Base-by-base conservation (phyloP, 176 grass and related monocot species). In the Triticum urartu region DNA sequence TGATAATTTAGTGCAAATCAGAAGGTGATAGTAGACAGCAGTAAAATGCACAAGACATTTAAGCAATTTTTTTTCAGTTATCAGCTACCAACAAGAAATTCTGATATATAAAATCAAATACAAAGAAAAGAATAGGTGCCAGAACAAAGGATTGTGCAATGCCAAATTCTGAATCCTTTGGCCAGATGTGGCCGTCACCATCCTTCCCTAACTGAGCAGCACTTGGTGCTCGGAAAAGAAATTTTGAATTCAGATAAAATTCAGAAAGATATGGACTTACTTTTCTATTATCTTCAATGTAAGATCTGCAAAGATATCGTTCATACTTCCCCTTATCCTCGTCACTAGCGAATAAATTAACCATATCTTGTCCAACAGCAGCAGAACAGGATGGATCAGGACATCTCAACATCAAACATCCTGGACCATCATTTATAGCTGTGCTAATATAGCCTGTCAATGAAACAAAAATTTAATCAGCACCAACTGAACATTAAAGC, bases 211-310 rank as follows among this genome's bases (percentile, higher is more conserved):
- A 58, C 54, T 59, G 56, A 21, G 56, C 18, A 59, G 56, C 56
- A 59, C 56, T 21, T 59, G 56, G 18, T 59, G 56, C 20, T 59
- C 56, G 56, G 56, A 9, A 59, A 59, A 21, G 56, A 59, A 59
- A 59, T 21, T 59, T 9, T 8, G 56, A 21, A 59, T 59, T 59
- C 18, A n/a, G 56, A 59, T 59, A 59, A 21, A 59, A 59, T 21
- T 59, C 56, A 59, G 18, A 59, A 56, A 22, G 36, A 58, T 18
- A 76, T 61, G 21, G 26, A 40, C 70, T 64, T 86, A 99, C 97
- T 94, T 99, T 99, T 87, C 94, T 92, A 88, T 99, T 99, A 91
- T 99, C 97, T 91, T 99, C 97, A 58, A 99, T 90, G 84, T 97
- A 99, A 87, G 97, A 99, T 85, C 97, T 96, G 73, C 92, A 83